These are phyloP conservation scores for Annona squamosa DNA, from an alignment of 164 flowering plant species.

Conservation along the genomic window DNA sequence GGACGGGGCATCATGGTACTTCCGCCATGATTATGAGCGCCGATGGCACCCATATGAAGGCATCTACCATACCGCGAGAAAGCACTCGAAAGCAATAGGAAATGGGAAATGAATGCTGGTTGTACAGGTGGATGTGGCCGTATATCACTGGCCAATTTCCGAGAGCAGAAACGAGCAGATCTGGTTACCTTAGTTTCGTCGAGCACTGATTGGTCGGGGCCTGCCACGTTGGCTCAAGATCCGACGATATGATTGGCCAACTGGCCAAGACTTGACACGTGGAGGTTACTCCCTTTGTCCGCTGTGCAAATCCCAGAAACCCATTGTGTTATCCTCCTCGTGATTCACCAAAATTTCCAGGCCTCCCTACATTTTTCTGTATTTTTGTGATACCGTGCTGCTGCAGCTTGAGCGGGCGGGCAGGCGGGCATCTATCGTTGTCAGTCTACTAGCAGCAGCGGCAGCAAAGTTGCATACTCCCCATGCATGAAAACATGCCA, in stretches of 20 bases:
- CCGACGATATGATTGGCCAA: slow-evolving; percentile 31
- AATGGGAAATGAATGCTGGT: background rate
- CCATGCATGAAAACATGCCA: slow-evolving; percentile 2
- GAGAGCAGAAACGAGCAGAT: background rate
- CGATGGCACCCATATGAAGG: too few species aligned
- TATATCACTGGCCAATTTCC: background rate
- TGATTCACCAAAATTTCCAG: background rate
- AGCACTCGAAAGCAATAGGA: background rate
- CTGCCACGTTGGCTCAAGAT: slow-evolving; percentile 31
- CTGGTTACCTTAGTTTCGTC: slow-evolving; percentile 36
- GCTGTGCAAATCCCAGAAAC: slow-evolving; percentile 2
- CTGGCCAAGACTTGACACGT: slow-evolving; percentile 7
- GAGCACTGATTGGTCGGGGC: slow-evolving; percentile 36
- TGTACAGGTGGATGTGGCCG: background rate
- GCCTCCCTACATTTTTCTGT: background rate
- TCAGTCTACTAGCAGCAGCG: background rate
- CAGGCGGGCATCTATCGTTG: slow-evolving; percentile 1
- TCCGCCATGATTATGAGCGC: too few species aligned
- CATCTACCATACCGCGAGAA: too few species aligned
- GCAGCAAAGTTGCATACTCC: slow-evolving; percentile 1
- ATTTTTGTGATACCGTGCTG: background rate
- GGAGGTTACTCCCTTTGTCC: background rate
- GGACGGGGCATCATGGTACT: too few species aligned
- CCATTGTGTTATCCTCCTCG: slow-evolving; percentile 10
- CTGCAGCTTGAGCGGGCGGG: background rate